phyloP scores from a whole-genome alignment of 192 early-diverging fungal genomes.

The Endogone sp. region DNA sequence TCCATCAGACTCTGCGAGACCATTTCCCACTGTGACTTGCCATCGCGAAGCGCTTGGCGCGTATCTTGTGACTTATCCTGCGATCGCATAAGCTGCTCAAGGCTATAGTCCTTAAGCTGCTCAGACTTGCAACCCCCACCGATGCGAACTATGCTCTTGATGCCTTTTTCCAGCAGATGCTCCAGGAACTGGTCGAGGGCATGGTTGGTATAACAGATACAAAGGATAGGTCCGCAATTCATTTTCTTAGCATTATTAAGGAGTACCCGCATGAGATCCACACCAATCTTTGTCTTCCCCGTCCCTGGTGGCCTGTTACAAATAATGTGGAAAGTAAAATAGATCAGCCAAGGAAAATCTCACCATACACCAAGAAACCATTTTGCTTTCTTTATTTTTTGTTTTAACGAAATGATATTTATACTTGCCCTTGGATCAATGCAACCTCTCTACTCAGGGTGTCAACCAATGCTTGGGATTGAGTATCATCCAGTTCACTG shows the following conservation, averaged over 20 bases:
- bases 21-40: slow-evolving; percentile 22
- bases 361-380: too few relatives aligned
- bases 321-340: too few relatives aligned
- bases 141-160: slow-evolving; percentile 37
- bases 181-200: slow-evolving; percentile 37
- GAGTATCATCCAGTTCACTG: slow-evolving; percentile 44
- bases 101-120: slow-evolving; percentile 18
- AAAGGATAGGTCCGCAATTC: slow-evolving; percentile 32
- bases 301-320: slow-evolving; percentile 55
- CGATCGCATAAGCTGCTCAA: slow-evolving; percentile 33
- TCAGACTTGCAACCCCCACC: slow-evolving; percentile 49
- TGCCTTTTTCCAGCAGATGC: slow-evolving; percentile 34
- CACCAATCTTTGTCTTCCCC: slow-evolving; percentile 54
- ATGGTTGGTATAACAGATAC: slow-evolving; percentile 58
- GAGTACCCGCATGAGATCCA: slow-evolving; percentile 40
- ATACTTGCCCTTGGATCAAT: slow-evolving; percentile 49
- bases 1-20: slow-evolving; percentile 13
- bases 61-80: slow-evolving; percentile 17
- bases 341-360: too few relatives aligned
- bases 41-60: slow-evolving; percentile 10
- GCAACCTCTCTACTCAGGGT: slow-evolving; percentile 45
- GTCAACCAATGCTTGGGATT: slow-evolving; percentile 41
- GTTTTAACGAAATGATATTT: too few relatives aligned
- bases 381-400: too few relatives aligned
- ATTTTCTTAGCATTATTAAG: slow-evolving; percentile 26